Evolutionary conservation across 116 monocot species (phyloP), one percentile per base, ranked within the genome.

Genomic region (Phalaenopsis hybrid): DNA sequence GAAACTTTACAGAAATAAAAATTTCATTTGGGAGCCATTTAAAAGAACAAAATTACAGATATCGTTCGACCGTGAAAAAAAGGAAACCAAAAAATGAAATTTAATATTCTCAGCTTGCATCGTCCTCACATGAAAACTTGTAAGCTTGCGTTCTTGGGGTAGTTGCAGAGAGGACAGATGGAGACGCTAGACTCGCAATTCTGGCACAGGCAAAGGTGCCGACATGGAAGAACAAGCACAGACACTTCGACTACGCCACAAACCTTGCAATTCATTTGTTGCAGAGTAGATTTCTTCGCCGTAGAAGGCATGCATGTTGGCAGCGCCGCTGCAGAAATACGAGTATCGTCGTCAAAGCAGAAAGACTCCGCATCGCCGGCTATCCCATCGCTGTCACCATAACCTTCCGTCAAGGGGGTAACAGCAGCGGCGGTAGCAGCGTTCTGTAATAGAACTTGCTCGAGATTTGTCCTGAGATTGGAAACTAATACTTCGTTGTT

Each of bases 221-320:
- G 65, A 78, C 90, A 90, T 25, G 90, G 90, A 6, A 90, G 88
- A 80, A 90, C 68, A 77, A 90, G 88, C 5, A 90, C 84, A 78
- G 73, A 58, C 3, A 77, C 86, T 31, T 84, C 88, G 49, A 17
- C 37, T 8, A 25, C 67, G 61, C 55, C 10, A 77, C 90, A 90
- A 8, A 78, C 63, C 78, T 52, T 81, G 80, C 90, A 90, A 12
- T 20, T 3, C 78, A 52, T 81, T 23, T 25, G 34, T 37, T n/a
- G 6, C 37, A 59, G 28, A 12, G n/a, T 12, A 12, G 1, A 18
- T 33, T 33, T 57, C 20, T 57, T 41, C 44, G 20, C 21, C 43
- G 3, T 5, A 11, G 49, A 0, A 3, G 4, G 3, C 31, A 75
- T 46, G 8, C 7, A 3, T 16, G 4, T 46, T 0, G 44, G 44